Conservation (phyloP, 805 yeast species). For the Teunomyces tritomae region DNA sequence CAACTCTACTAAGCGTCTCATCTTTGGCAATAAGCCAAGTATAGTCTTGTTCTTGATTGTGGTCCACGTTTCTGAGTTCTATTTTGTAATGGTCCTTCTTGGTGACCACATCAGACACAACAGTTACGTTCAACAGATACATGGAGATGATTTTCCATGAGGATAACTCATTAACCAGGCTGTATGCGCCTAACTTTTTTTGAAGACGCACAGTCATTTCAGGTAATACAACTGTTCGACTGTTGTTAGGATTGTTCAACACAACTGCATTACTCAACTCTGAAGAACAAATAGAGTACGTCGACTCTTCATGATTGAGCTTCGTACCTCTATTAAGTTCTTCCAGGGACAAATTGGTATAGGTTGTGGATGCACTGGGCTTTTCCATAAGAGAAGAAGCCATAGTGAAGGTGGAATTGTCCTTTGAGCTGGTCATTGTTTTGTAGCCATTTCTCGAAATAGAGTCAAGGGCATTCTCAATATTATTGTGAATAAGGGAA, state of each 20-base stretch:
- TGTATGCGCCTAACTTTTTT: conserved; percentile 29
- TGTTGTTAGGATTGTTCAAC: conserved; percentile 24
- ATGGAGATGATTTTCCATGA: conserved; percentile 43
- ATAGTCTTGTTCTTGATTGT: conserved; percentile 12
- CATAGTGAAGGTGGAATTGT: conserved; percentile 26
- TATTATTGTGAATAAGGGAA: conserved; percentile 21
- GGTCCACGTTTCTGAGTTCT: conserved; percentile 18
- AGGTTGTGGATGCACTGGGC: conserved; percentile 4
- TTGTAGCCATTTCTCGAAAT: background rate
- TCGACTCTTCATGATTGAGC: conserved; percentile 15
- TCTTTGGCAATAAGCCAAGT: conserved; percentile 35
- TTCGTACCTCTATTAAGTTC: conserved; percentile 1
- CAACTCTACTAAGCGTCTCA: conserved; percentile 25
- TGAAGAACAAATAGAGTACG: conserved; percentile 18
- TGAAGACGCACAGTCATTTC: conserved; percentile 38
- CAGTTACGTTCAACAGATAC: conserved; percentile 31
- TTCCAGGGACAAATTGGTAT: conserved; percentile 2
- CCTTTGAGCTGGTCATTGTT: conserved; percentile 7
- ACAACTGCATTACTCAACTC: conserved; percentile 19
- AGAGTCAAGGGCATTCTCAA: conserved; percentile 17
- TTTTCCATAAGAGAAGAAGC: conserved; percentile 39
- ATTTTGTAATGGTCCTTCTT: conserved; percentile 28
- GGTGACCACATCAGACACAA: conserved; percentile 26
- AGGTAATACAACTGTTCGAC: conserved; percentile 22
- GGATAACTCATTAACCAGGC: conserved; percentile 31